Conservation (phyloP, 768 basidiomycete species). For the Mycena latifolia region DNA sequence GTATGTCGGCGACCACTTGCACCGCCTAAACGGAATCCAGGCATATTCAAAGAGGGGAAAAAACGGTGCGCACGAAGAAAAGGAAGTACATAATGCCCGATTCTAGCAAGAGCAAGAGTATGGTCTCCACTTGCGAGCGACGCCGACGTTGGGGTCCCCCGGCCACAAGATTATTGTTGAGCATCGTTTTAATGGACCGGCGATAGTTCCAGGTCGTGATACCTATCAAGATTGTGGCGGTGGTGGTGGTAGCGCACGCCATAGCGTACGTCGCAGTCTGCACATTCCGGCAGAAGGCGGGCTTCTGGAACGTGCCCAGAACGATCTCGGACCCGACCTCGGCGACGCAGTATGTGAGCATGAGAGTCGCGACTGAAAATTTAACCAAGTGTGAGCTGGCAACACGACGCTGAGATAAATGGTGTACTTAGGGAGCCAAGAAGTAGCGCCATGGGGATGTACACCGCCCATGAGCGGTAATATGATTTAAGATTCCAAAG, state of each 20-base stretch:
- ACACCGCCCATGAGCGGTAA: constrained; percentile 31
- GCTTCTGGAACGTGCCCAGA: constrained; percentile 32
- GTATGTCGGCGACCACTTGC: constrained; percentile 6
- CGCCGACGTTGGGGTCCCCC: background rate
- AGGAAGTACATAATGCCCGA: background rate
- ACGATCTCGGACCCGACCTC: constrained; percentile 32
- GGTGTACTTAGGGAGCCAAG: constrained; percentile 34
- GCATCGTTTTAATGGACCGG: constrained; percentile 12
- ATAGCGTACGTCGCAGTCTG: constrained; percentile 38
- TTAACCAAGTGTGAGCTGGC: background rate
- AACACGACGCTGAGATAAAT: background rate
- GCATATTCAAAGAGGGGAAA: background rate
- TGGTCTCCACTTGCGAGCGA: constrained; percentile 27
- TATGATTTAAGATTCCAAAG: constrained; percentile 35
- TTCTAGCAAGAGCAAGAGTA: background rate
- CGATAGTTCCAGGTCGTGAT: constrained; percentile 35
- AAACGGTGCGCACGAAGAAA: background rate
- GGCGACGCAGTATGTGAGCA: constrained; percentile 38
- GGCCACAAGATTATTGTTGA: too few relatives aligned
- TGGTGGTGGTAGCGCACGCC: constrained; percentile 33
- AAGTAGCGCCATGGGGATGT: constrained; percentile 30
- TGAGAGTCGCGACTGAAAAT: constrained; percentile 34
- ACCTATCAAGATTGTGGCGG: constrained; percentile 36
- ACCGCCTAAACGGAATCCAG: background rate
- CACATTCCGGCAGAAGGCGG: constrained; percentile 37